Percentiles rank a stretch among this genome's conserved stretches.
These are phyloP conservation scores for Mucor circinelloides DNA, from an alignment of 371 early-diverging fungal species.

Conservation along the genomic window DNA sequence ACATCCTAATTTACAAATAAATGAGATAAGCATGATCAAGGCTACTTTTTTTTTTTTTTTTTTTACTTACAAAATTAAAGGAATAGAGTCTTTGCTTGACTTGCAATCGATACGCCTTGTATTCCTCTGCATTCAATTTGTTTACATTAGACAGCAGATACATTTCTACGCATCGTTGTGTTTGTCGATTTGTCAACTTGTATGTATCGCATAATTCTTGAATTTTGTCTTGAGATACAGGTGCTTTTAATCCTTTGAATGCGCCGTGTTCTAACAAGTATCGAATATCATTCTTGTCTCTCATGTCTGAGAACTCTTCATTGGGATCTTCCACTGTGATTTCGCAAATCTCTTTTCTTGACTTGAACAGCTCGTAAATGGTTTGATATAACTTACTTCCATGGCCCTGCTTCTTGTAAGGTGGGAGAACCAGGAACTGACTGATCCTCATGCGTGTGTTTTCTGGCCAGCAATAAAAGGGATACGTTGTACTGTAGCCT, in stretches of 20 bases:
- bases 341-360: constrained; percentile 61
- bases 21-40: neutral
- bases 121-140: constrained; percentile 50
- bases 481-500: constrained; percentile 82
- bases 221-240: constrained; percentile 51
- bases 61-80: constrained; percentile 67
- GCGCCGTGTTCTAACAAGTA: constrained; percentile 59
- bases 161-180: constrained; percentile 80
- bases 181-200: constrained; percentile 76
- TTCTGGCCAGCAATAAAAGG: constrained; percentile 84
- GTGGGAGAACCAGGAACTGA: constrained; percentile 90
- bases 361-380: constrained; percentile 61
- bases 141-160: constrained; percentile 62
- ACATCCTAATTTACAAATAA: constrained; percentile 49
- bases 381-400: constrained; percentile 76
- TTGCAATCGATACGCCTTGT: constrained; percentile 69
- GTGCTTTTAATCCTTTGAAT: constrained; percentile 63
- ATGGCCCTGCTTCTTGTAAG: constrained; percentile 84
- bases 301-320: constrained; percentile 83
- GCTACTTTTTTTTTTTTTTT: too few relatives aligned
- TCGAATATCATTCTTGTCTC: constrained; percentile 83
- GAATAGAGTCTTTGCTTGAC: constrained; percentile 83
- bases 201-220: constrained; percentile 49
- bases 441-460: constrained; percentile 80
- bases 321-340: constrained; percentile 92